These are phyloP conservation scores for Boehmeria nivea DNA, from an alignment of 306 rosid genomes.

Conservation along the genomic window DNA sequence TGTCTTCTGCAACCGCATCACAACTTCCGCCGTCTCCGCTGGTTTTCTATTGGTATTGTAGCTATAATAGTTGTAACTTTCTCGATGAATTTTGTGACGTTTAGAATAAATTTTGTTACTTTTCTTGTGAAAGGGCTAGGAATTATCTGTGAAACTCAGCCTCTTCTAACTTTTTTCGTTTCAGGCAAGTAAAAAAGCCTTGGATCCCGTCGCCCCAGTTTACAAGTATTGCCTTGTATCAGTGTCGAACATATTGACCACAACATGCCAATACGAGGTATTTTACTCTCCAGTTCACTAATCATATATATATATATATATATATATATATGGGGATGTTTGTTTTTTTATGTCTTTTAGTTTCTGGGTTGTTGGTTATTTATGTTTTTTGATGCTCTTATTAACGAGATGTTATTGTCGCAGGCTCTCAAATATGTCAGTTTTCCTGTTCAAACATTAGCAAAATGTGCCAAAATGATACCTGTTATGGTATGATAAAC, in stretches of 20 bases:
- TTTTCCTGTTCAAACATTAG: constrained; percentile 95
- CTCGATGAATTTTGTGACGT: background rate
- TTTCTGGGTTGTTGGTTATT: background rate
- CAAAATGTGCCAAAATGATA: constrained; percentile 96
- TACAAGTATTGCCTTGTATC: constrained; percentile 79
- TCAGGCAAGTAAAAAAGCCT: constrained; percentile 70
- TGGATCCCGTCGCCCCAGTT: constrained; percentile 86
- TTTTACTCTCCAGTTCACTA: too few species aligned
- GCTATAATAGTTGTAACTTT: background rate
- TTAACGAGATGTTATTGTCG: constrained; percentile 12
- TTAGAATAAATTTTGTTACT: background rate
- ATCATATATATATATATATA: too few species aligned
- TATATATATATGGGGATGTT: too few species aligned
- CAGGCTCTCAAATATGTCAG: constrained; percentile 99
- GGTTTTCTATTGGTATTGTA: constrained; percentile 55
- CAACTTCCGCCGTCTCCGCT: constrained; percentile 91
- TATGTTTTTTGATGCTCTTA: constrained; percentile 10
- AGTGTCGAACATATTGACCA: constrained; percentile 76
- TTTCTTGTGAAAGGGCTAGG: background rate
- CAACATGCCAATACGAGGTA: constrained; percentile 97
- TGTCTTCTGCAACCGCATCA: constrained; percentile 91
- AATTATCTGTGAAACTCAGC: background rate
- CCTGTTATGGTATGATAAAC: constrained; percentile 84
- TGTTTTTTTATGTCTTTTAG: background rate
- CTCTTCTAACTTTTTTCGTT: background rate